These are phyloP conservation scores for Alisma plantagoaquatica DNA, from an alignment of 106 monocot species.

Conservation along the genomic window DNA sequence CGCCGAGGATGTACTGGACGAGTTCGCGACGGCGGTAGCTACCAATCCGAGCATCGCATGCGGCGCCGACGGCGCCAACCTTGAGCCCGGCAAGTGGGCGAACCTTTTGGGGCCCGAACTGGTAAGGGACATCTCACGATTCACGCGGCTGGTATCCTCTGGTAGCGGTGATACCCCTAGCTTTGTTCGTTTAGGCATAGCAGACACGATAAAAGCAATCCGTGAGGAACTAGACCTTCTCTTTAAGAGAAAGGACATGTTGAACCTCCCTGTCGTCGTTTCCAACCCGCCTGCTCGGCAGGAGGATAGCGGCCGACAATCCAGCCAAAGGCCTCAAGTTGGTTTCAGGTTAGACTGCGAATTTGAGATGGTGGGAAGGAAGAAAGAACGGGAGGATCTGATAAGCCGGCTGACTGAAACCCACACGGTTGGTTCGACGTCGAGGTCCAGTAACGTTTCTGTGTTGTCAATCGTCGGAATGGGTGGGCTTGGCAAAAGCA, in stretches of 20 bases:
- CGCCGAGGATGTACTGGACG: background rate
- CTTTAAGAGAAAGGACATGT: too few relatives aligned
- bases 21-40: background rate
- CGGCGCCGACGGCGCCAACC: background rate
- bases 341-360: too few relatives aligned
- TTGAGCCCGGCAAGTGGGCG: background rate
- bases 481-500: background rate
- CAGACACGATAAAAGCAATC: too few relatives aligned
- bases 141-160: background rate
- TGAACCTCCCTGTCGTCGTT: too few relatives aligned
- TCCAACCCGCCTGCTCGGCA: too few relatives aligned
- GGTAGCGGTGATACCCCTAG: too few relatives aligned
- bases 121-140: background rate
- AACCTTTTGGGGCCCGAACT: background rate
- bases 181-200: too few relatives aligned
- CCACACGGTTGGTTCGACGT: background rate
- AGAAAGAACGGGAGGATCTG: background rate
- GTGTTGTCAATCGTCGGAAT: background rate
- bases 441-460: background rate
- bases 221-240: too few relatives aligned
- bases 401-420: background rate
- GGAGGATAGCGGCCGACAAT: background rate
- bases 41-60: background rate
- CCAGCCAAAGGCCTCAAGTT: too few relatives aligned
- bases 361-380: background rate